Percentiles rank a stretch among this genome's conserved stretches.
Evolutionary conservation across 345 rosid species (phyloP).

Genomic region (Eucalyptus brandiana): DNA sequence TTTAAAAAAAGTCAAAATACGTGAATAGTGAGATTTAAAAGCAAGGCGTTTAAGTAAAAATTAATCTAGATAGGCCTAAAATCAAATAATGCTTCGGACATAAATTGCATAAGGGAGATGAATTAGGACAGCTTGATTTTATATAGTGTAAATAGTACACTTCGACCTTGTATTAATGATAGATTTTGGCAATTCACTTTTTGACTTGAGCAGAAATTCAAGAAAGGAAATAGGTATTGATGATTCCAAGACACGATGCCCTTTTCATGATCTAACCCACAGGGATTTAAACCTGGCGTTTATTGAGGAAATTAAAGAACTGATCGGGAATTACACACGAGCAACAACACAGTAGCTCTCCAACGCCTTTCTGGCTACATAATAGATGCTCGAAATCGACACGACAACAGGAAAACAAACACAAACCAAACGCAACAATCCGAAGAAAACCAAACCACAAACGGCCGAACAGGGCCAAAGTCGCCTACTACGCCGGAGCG

Average conservation of each 20-base stretch:
- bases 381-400: neutral
- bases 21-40: neutral
- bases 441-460: neutral
- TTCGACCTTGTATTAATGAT: neutral
- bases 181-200: neutral
- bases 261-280: neutral
- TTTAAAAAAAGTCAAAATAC: neutral
- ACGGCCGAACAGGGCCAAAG: neutral
- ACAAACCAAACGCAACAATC: neutral
- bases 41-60: neutral
- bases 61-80: neutral
- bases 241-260: neutral
- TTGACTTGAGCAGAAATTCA: neutral
- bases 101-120: neutral
- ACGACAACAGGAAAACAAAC: neutral
- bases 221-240: neutral
- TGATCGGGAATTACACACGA: neutral
- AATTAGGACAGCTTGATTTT: neutral
- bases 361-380: neutral
- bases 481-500: neutral
- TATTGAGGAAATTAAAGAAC: neutral
- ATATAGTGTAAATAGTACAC: neutral
- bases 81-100: neutral
- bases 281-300: neutral
- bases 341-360: neutral